phyloP scores from a whole-genome alignment of 371 early-diverging fungal genomes.

The Circinella umbellata region DNA sequence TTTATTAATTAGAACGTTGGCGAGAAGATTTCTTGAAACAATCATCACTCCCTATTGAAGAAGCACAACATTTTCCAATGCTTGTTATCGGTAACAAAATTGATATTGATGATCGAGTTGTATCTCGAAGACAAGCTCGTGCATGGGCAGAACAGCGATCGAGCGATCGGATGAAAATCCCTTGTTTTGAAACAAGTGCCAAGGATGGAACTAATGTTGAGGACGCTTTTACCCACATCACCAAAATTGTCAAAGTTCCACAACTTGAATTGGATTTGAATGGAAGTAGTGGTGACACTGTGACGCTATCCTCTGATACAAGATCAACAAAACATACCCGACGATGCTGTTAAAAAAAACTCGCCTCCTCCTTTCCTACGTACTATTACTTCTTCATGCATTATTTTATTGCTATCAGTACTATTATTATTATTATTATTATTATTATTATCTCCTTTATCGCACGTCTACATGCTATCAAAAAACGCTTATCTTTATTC shows the following conservation, averaged over 20 bases:
- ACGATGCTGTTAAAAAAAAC: constrained; percentile 5
- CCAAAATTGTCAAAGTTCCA: constrained; percentile 63
- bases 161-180: constrained; percentile 45
- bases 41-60: constrained; percentile 24
- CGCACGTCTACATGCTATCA: too few relatives aligned
- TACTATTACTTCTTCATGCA: too few relatives aligned
- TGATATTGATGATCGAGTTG: constrained; percentile 55
- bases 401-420: too few relatives aligned
- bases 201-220: constrained; percentile 84
- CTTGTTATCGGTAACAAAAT: constrained; percentile 31
- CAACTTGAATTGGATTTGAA: constrained; percentile 57
- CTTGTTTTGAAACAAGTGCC: constrained; percentile 95
- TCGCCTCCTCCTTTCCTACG: too few relatives aligned
- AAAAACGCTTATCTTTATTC: too few relatives aligned
- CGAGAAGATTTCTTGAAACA: constrained; percentile 81
- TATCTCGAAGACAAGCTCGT: constrained; percentile 79
- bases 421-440: too few relatives aligned
- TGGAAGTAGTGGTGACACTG: constrained; percentile 28
- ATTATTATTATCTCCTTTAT: too few relatives aligned
- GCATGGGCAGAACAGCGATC: constrained; percentile 54
- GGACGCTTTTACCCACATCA: constrained; percentile 83
- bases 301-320: constrained; percentile 20
- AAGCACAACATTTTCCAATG: constrained; percentile 30
- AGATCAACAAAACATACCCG: constrained; percentile 11
- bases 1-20: constrained; percentile 77